Conservation (phyloP, 306 rosid genomes). For the Trifolium repens region DNA sequence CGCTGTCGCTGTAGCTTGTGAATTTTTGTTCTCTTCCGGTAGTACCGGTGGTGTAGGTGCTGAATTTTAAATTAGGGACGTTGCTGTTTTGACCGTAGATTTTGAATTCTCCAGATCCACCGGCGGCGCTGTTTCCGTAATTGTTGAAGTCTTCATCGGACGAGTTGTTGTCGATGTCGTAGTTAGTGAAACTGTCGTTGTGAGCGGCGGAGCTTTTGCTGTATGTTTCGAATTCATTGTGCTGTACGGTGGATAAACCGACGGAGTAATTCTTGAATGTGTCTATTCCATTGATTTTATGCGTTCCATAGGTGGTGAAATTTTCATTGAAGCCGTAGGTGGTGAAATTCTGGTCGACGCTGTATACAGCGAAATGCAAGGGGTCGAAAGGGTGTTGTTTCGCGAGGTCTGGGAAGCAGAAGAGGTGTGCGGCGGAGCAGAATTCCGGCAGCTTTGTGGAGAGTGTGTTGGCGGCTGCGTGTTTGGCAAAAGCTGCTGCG, state of each 20-base stretch:
- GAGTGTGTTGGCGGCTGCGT: no score
- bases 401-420: conserved; percentile 51
- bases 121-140: conserved; percentile 54
- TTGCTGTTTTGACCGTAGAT: conserved; percentile 48
- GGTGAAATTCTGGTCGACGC: conserved; percentile 57
- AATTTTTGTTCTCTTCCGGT: conserved; percentile 64
- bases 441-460: no score
- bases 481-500: no score
- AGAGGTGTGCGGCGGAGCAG: no score
- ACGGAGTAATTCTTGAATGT: conserved; percentile 69
- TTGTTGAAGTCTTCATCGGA: conserved; percentile 65
- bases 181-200: conserved; percentile 57
- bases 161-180: conserved; percentile 53
- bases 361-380: conserved; percentile 44
- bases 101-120: conserved; percentile 68
- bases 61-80: conserved; percentile 64
- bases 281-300: conserved; percentile 53
- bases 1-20: conserved; percentile 56
- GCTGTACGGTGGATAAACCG: background rate
- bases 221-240: conserved; percentile 72
- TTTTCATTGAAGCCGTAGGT: conserved; percentile 51
- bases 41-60: conserved; percentile 57
- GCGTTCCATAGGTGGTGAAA: conserved; percentile 74
- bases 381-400: conserved; percentile 10
- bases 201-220: conserved; percentile 62